These are phyloP conservation scores for Aspergillus conjunctus DNA, from an alignment of 495 filamentous ascomycete species.

Conservation along the genomic window DNA sequence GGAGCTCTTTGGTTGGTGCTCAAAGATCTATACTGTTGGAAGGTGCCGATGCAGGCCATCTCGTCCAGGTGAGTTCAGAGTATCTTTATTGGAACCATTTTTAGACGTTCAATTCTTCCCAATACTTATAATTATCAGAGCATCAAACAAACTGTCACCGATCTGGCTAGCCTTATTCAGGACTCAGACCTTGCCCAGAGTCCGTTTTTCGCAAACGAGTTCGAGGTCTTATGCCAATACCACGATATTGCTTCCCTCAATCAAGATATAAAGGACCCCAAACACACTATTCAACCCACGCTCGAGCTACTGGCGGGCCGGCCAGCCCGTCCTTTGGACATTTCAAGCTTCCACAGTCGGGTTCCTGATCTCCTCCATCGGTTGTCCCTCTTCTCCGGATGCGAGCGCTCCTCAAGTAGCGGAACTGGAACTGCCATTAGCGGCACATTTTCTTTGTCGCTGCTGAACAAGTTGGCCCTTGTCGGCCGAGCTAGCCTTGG, in stretches of 20 bases:
- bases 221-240: constrained; percentile 68
- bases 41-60: constrained; percentile 39
- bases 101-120: neutral
- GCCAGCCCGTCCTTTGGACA: constrained; percentile 36
- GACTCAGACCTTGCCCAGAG: constrained; percentile 40
- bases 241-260: constrained; percentile 43
- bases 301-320: constrained; percentile 47
- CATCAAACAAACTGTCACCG: constrained; percentile 58
- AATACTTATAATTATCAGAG: constrained; percentile 32
- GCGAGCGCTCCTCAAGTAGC: constrained; percentile 23
- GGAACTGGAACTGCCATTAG: constrained; percentile 46
- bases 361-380: constrained; percentile 43
- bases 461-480: constrained; percentile 58
- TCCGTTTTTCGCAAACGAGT: constrained; percentile 59
- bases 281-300: constrained; percentile 32
- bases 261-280: constrained; percentile 16
- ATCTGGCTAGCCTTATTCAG: constrained; percentile 51
- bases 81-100: neutral
- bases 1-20: constrained; percentile 47
- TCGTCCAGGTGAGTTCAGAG: constrained; percentile 33
- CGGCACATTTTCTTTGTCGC: constrained; percentile 53
- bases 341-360: constrained; percentile 35
- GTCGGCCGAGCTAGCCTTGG: constrained; percentile 57
- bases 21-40: constrained; percentile 44
- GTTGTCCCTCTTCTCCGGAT: constrained; percentile 42